Conservation (phyloP, 164 flowering plant species). For the Protea cynaroides region DNA sequence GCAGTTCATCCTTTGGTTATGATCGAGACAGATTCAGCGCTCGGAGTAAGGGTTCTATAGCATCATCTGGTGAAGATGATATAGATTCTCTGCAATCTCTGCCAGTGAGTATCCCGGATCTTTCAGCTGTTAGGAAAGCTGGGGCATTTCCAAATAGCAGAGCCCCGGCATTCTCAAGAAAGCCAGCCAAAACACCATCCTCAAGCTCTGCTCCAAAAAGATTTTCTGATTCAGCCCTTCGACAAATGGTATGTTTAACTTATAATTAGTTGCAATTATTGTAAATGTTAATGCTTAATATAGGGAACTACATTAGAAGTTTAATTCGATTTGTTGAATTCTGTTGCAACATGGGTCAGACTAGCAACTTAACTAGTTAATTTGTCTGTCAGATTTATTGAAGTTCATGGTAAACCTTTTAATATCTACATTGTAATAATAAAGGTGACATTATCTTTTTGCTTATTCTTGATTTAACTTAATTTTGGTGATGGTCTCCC, state of each 20-base stretch:
- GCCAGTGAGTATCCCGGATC: slow-evolving; percentile 37
- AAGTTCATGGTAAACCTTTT: too few species aligned
- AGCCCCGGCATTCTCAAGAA: slow-evolving; percentile 46
- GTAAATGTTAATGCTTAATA: too few species aligned
- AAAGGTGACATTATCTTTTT: too few species aligned
- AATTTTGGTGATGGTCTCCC: too few species aligned
- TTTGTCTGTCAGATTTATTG: too few species aligned
- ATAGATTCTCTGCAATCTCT: slow-evolving; percentile 65
- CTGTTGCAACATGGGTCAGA: too few species aligned
- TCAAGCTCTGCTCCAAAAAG: slow-evolving; percentile 84
- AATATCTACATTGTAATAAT: too few species aligned
- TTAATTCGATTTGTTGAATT: too few species aligned
- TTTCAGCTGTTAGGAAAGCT: slow-evolving; percentile 32
- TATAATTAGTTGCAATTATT: too few species aligned
- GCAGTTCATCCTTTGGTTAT: slow-evolving; percentile 66
- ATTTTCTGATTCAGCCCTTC: slow-evolving; percentile 71
- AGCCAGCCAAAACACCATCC: slow-evolving; percentile 36
- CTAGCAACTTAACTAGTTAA: too few species aligned
- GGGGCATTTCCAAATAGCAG: slow-evolving; percentile 47
- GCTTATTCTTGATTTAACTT: too few species aligned
- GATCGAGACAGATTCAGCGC: slow-evolving; percentile 69
- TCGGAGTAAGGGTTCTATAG: slow-evolving; percentile 76
- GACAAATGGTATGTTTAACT: slow-evolving; percentile 60
- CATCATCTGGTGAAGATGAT: slow-evolving; percentile 92
- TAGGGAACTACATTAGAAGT: too few species aligned